Evolutionary conservation across 805 yeast species (phyloP), one percentile per base, ranked within the genome.

Genomic region (Lachancea fermentati): DNA sequence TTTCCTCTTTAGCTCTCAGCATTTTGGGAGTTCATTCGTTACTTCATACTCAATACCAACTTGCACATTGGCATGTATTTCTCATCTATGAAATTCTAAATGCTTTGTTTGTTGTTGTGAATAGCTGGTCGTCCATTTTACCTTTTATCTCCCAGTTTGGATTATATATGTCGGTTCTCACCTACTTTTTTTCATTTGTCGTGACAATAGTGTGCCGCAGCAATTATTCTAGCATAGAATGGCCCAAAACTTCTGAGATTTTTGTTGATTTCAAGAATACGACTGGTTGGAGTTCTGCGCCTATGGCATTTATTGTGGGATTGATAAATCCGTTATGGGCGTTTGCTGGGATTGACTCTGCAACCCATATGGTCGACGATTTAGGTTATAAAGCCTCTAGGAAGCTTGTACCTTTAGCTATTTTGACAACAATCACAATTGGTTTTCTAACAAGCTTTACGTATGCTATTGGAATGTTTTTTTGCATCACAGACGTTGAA

Each of bases 311-410:
- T 54, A 71, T 80, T 41, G 75, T 78, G n/a, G 86, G 87, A n/a
- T 60, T 80, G 35, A 73, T 80, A 48, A 79, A 79, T 54, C 83
- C 85, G 4, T 74, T 77, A 41, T 81, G 84, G 84, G 75, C 81
- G 7, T 79, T 79, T 63, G 70, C 78, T 19, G 79, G 86, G 48
- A 67, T 79, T 36, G 88, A 81, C 53, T 75, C 79, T 42, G 85
- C 85, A 2, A 78, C 85, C 2, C 87, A 81, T 51, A 69, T 81
- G 72, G 78, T 82, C 16, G 88, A 81, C 54, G 87, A 81, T 53
- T 49, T 50, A 3, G 54, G 56, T 6, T 35, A 46, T 37, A 29
- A 31, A 5, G 38, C 29, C 4, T 41, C 57, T 12, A 38, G 41
- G 17, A 71, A 71, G 28, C 69, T 74, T 46, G 76, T 79, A 40